Evolutionary conservation across 768 basidiomycete species (phyloP), one percentile per base, ranked within the genome.

Genomic region (Mycena sanguinolenta): DNA sequence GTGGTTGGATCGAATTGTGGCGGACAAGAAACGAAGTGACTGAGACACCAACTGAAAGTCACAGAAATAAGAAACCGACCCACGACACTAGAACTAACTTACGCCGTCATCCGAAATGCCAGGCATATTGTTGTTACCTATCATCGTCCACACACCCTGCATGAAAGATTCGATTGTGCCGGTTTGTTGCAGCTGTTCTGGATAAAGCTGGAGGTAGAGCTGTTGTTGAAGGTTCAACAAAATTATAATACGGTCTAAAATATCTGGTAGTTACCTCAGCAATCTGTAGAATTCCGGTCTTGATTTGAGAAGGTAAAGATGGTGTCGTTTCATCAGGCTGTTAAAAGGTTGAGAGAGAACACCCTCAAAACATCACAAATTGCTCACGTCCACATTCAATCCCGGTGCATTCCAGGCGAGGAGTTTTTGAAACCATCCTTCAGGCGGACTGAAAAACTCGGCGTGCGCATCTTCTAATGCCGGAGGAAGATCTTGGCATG

Each of bases 401-500:
- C 91, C 85, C 1, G 83, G 81, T 2, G 92, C 89, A 75, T 96
- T 89, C 95, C 95, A 97, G 6, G 84, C 82, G 71, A 99, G 81
- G 75, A 98, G 94, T 65, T 87, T 88, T 68, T 95, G 89, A 77
- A 98, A 93, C 84, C 90, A 91, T 2, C 94, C 94, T 3, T 79
- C 82, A 0, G 82, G 82, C 1, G 90, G 84, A 4, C 86, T 91
- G 79, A 98, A 98, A 79, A 97, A 98, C 69, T 92, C 88, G 23
- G 87, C 83, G 67, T 96, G 90, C 30, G 90, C 84, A 76, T 99
- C 98, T 78, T 99, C 98, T 75, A 99, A 91, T 73, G 91, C 92
- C 17, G 96, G 95, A 5, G 97, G 98, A 21, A 99, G 85, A 81
- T 99, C 98, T 73, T 99, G 97, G 74, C 94, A 94, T 2, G 93